Base-by-base conservation (phyloP, 177 flowering plant species). In the Vitis hybrid region DNA sequence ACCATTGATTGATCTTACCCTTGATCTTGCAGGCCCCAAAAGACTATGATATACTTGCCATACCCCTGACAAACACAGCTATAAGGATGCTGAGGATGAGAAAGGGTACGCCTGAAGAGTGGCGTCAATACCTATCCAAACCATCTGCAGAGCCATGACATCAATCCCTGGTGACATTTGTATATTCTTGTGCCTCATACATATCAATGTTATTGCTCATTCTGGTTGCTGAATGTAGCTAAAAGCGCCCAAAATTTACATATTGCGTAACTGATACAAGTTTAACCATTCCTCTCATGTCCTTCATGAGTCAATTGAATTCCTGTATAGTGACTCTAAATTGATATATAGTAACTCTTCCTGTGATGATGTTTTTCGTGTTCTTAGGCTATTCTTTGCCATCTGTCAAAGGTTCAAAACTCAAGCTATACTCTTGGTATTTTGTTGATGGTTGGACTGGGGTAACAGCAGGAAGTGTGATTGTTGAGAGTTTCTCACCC, bases 31-130 rank as follows among this genome's bases (percentile, higher is more conserved):
- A 94, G 96, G 88, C 84, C 5, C 98, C 96, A 4, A 94, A 90
- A 68, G 96, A 91, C 71, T 91, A 74, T 66, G 96, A 91, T 70
- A 87, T 90, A 73, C 81, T 88, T 52, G 89, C 96, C 66, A 87
- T 94, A 77, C 97, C 98, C 17, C 65, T 94, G 68, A 90, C 98
- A 58, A 81, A 56, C 70, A 70, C 84, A 10, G 91, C 98, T 30
- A 65, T 91, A 70, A 84, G 68, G 79, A 83, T 86, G 88, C 81
- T 93, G 74, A 84, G 61, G 68, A 72, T 66, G 75, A 82, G 84
- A 72, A 86, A 88, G 58, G 92, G 85, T 40, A 82, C 81, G 13
- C 98, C 97, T 2, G 84, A 81, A 66, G 95, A 93, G 75, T 93
- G 98, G 98, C 89, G 73, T 45, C 94, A 90, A 71, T 93, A 93